Evolutionary conservation across 345 rosid genomes (phyloP).

Genomic region (Hibiscus mutabilis): DNA sequence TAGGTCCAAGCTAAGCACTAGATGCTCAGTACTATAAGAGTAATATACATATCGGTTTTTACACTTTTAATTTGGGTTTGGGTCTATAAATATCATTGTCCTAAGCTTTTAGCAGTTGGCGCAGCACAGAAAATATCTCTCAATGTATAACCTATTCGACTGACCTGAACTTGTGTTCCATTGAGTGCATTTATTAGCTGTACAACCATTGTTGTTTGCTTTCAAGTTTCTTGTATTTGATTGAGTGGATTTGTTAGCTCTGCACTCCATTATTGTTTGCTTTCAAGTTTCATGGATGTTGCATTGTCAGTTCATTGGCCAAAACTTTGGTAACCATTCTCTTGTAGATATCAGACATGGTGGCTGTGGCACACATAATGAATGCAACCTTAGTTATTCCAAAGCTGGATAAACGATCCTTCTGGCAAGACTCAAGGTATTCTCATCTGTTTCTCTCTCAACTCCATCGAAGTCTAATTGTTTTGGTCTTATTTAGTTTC

Average conservation of each 20-base stretch:
- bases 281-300: background rate
- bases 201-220: background rate
- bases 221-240: background rate
- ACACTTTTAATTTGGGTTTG: background rate
- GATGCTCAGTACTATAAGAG: background rate
- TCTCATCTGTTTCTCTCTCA: constrained; percentile 5
- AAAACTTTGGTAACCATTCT: constrained; percentile 9
- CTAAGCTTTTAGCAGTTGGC: background rate
- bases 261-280: background rate
- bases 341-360: constrained; percentile 81
- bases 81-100: background rate
- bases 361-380: constrained; percentile 82
- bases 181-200: background rate
- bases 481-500: background rate
- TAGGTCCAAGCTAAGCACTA: background rate
- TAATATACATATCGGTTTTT: background rate
- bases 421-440: constrained; percentile 93
- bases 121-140: background rate
- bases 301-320: background rate
- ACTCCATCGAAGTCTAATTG: background rate
- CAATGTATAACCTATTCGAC: background rate
- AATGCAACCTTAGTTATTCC: constrained; percentile 93
- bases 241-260: background rate
- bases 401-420: constrained; percentile 75
- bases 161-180: background rate